Base-by-base conservation (phyloP, 805 yeast genomes). In the Spathaspora sp. region DNA sequence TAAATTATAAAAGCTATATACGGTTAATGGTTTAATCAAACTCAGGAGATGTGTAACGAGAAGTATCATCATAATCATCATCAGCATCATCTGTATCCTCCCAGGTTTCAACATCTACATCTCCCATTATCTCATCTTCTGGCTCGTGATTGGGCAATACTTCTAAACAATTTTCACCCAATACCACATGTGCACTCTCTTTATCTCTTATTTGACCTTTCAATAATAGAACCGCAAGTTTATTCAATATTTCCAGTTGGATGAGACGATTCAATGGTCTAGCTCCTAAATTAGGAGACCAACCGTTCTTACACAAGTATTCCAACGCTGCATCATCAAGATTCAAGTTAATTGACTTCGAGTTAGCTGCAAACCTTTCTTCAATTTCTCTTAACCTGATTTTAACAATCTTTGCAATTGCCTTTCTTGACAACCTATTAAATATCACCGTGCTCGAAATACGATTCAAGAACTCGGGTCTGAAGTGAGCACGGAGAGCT, bases 391-490 rank as follows among this genome's bases (percentile, higher is more conserved):
- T 68, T 57, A 94, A 73, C 64, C 99, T 81, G 57, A 94, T 85
- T 54, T 83, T 83, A 45, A 94, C 97, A 63, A 94, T 94, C 82
- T 89, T 89, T 60, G 89, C 81, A 58, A 94, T 94, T 1, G 97
- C 96, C 68, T 87, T 86, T 77, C 85, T 87, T 16, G 97, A 89
- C 57, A 94, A 79, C 60, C 96, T 83, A 79, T 94, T 94, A 81
- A 94, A 94, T 19, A 94, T 87, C 29, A 93, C 90, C 59, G 89
- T 92, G 7, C 96, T 89, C 1, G 96, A 86, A 57, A 94, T 93
- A 77, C 99, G 88, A 79, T 94, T 94, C 62, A 94, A 78, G 76
- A 94, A 94, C 72, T 94, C 99, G 5, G 99, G 99, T 68, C 98
- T 83, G 83, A 94, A 94, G 68, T 94, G 98, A 5, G 79, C 79